Evolutionary conservation across 352 stramenopile genomes (phyloP).

Genomic region (Phytophthora constricta): DNA sequence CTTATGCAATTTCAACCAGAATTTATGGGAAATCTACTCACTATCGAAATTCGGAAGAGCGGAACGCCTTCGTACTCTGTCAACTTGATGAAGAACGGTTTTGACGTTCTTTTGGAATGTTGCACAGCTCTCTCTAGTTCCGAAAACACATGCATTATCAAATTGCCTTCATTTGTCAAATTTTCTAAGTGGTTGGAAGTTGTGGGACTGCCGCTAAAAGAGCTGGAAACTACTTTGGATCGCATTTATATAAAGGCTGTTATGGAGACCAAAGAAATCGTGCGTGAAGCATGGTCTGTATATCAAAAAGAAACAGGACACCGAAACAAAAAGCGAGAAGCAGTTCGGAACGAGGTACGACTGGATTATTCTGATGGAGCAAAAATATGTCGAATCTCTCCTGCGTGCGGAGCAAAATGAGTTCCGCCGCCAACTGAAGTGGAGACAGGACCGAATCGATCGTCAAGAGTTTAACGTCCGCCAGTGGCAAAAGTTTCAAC

Average conservation of each 20-base stretch:
- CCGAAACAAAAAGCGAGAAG: slow-evolving; percentile 50
- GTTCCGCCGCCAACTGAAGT: slow-evolving; percentile 66
- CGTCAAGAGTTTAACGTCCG: slow-evolving; percentile 67
- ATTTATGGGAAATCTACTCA: slow-evolving; percentile 64
- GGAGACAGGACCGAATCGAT: slow-evolving; percentile 70
- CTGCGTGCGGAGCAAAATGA: slow-evolving; percentile 52
- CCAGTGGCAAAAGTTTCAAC: slow-evolving; percentile 55
- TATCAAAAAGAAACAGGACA: slow-evolving; percentile 52
- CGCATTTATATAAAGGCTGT: slow-evolving; percentile 62
- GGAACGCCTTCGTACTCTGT: slow-evolving; percentile 64
- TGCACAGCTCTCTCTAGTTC: slow-evolving; percentile 4
- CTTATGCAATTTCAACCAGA: slow-evolving; percentile 64
- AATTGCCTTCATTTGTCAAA: slow-evolving; percentile 41
- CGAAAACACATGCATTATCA: slow-evolving; percentile 14
- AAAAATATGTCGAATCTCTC: slow-evolving; percentile 45
- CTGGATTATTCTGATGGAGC: slow-evolving; percentile 52
- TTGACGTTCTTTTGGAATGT: slow-evolving; percentile 64
- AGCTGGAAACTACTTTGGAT: slow-evolving; percentile 70
- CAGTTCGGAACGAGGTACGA: slow-evolving; percentile 46
- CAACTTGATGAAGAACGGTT: slow-evolving; percentile 84
- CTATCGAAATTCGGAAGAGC: slow-evolving; percentile 63
- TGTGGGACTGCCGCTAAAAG: slow-evolving; percentile 68
- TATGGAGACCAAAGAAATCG: slow-evolving; percentile 57
- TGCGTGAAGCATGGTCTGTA: slow-evolving; percentile 56
- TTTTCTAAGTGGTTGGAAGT: slow-evolving; percentile 75